Conservation (phyloP, 2,329 filamentous ascomycete species). For the Pseudocercospora cruenta region DNA sequence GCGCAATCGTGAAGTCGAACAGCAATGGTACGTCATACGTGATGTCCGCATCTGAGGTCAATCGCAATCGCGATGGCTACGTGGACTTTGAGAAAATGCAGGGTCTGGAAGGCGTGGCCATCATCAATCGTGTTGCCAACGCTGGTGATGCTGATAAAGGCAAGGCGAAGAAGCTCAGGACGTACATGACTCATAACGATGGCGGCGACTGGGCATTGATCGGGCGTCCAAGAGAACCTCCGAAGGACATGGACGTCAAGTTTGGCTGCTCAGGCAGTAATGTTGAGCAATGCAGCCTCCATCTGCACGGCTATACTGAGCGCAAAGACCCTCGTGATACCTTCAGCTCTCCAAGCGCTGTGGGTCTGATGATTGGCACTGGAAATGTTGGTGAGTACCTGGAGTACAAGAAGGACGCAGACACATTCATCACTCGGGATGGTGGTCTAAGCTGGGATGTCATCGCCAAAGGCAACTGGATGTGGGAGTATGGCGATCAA, state of each 20-base stretch:
- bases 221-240: slow-evolving; percentile 66
- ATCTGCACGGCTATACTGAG: slow-evolving; percentile 96
- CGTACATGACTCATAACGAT: slow-evolving; percentile 95
- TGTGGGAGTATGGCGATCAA: slow-evolving; percentile 95
- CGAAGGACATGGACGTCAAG: slow-evolving; percentile 67
- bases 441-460: slow-evolving; percentile 87
- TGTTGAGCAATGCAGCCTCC: slow-evolving; percentile 74
- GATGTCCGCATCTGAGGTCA: slow-evolving; percentile 77
- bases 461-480: slow-evolving; percentile 84
- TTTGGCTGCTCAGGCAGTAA: slow-evolving; percentile 65
- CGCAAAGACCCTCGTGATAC: slow-evolving; percentile 79
- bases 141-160: slow-evolving; percentile 64
- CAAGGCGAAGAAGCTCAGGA: slow-evolving; percentile 77
- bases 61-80: slow-evolving; percentile 74
- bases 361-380: slow-evolving; percentile 87
- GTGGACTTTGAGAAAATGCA: slow-evolving; percentile 97
- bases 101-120: slow-evolving; percentile 83
- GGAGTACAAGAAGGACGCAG: slow-evolving; percentile 68
- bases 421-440: slow-evolving; percentile 89
- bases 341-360: slow-evolving; percentile 83
- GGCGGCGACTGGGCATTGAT: slow-evolving; percentile 84
- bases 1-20: slow-evolving; percentile 95
- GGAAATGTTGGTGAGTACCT: slow-evolving; percentile 85
- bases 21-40: slow-evolving; percentile 97
- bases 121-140: slow-evolving; percentile 87